These are phyloP conservation scores for Ampelocalamus luodianensis DNA, from an alignment of 176 grass and related monocot species.

Conservation along the genomic window DNA sequence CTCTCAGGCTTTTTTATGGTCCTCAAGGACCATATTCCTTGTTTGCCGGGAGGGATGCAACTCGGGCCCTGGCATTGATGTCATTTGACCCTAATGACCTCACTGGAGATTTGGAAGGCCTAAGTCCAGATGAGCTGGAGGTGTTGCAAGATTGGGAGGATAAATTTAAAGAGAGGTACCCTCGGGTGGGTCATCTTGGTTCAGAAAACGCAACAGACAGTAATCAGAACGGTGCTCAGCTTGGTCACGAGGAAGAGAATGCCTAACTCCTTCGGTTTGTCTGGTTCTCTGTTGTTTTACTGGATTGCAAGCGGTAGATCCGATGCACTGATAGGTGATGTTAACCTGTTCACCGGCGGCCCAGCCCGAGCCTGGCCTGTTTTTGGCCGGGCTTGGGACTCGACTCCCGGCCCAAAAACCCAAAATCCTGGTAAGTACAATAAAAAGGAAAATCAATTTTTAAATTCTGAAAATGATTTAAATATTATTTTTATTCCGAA, in stretches of 20 bases:
- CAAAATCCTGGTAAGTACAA: too few species aligned
- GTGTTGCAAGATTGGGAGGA: constrained; percentile 90
- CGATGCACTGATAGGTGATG: constrained; percentile 38
- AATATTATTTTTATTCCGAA: too few species aligned
- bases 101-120: constrained; percentile 72
- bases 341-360: too few species aligned
- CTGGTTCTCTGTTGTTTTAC: not conserved
- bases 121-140: constrained; percentile 69
- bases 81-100: constrained; percentile 88
- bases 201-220: constrained; percentile 25
- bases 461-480: too few species aligned
- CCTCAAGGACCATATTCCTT: constrained; percentile 85
- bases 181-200: constrained; percentile 69
- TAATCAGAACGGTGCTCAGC: not conserved
- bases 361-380: too few species aligned
- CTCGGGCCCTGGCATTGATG: constrained; percentile 88
- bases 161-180: constrained; percentile 90
- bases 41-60: constrained; percentile 85
- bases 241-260: constrained; percentile 22
- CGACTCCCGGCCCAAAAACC: too few species aligned
- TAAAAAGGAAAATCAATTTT: too few species aligned
- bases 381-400: too few species aligned
- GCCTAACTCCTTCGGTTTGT: constrained; percentile 39
- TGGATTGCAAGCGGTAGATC: constrained; percentile 40
- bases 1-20: constrained; percentile 86